Conservation (phyloP, 768 basidiomycete species). For the Collybia sordida region DNA sequence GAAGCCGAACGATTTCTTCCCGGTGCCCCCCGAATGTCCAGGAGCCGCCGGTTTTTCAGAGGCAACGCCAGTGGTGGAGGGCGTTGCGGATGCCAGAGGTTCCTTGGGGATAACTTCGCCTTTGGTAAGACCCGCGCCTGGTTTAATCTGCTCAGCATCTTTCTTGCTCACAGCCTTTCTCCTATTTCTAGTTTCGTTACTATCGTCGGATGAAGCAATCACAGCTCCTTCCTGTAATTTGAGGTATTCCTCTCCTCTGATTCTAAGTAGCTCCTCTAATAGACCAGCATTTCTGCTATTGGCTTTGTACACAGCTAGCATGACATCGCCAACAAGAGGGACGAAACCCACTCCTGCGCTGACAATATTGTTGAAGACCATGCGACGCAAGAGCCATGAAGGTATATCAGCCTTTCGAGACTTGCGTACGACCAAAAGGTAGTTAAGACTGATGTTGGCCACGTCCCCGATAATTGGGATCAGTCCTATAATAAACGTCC, state of each 20-base stretch:
- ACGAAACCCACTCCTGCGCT: conserved; percentile 65
- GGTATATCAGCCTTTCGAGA: conserved; percentile 72
- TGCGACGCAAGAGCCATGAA: conserved; percentile 62
- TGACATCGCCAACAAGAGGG: conserved; percentile 74
- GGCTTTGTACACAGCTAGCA: conserved; percentile 78
- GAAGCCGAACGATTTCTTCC: conserved; percentile 10
- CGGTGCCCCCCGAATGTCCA: neutral
- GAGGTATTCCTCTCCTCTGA: conserved; percentile 74
- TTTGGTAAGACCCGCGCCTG: conserved; percentile 48
- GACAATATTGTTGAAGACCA: conserved; percentile 77
- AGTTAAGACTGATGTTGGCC: conserved; percentile 63
- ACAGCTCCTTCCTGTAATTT: conserved; percentile 40
- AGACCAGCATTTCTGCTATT: conserved; percentile 88
- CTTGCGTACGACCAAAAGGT: conserved; percentile 74
- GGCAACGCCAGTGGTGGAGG: neutral
- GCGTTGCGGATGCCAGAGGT: neutral
- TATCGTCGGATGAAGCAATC: conserved; percentile 10
- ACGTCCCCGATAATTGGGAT: conserved; percentile 72
- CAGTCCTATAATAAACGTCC: conserved; percentile 79
- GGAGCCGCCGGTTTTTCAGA: neutral
- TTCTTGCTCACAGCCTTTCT: conserved; percentile 24
- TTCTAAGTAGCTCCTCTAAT: conserved; percentile 79
- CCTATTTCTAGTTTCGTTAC: conserved; percentile 9
- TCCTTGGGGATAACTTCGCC: conserved; percentile 29
- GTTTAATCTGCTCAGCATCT: conserved; percentile 46